Evolutionary conservation across 2,329 filamentous ascomycete species (phyloP).

Genomic region (Nemania sp.): DNA sequence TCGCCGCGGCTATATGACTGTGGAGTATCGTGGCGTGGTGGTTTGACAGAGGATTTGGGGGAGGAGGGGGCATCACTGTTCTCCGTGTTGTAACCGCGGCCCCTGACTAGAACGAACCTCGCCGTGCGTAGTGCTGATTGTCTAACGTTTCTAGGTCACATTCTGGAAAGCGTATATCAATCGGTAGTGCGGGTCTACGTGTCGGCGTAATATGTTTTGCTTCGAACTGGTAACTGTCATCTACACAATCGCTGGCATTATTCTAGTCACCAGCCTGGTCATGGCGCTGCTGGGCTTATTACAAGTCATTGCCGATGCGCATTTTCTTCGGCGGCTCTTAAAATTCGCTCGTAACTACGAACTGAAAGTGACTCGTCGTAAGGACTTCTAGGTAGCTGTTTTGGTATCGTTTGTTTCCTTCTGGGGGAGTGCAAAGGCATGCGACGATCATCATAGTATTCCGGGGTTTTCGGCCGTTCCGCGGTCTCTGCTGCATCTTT

Average conservation of each 20-base stretch:
- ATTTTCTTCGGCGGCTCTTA: neutral
- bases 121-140: too few relatives aligned
- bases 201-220: neutral
- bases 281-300: neutral
- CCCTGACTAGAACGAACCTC: too few relatives aligned
- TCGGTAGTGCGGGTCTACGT: neutral
- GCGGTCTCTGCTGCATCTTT: constrained; percentile 30
- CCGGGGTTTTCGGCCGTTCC: constrained; percentile 46
- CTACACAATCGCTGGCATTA: neutral
- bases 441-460: constrained; percentile 33
- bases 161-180: neutral
- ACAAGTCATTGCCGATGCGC: neutral
- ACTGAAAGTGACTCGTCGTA: neutral
- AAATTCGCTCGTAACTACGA: neutral
- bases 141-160: too few relatives aligned
- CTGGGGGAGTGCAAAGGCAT: constrained; percentile 8
- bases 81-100: too few relatives aligned
- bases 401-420: neutral
- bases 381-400: neutral
- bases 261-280: neutral
- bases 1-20: too few relatives aligned
- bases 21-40: too few relatives aligned
- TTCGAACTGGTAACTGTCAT: neutral
- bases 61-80: too few relatives aligned
- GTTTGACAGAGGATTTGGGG: too few relatives aligned